phyloP scores from a whole-genome alignment of 2,329 filamentous ascomycete genomes.

The Colletotrichum sp. region DNA sequence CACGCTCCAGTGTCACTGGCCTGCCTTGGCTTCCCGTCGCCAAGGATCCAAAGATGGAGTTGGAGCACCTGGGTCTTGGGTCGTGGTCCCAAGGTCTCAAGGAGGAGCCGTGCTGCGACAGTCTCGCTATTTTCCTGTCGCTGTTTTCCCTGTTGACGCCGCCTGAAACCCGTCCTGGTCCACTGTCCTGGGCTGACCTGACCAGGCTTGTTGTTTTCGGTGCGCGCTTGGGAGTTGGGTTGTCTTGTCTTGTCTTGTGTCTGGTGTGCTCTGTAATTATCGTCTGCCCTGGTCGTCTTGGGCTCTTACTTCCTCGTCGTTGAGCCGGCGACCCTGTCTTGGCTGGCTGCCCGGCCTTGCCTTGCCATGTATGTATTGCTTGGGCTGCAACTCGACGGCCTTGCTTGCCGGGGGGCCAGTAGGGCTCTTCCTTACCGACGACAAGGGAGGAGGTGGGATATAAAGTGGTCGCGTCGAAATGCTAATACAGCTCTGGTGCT shows the following conservation, averaged over 20 bases:
- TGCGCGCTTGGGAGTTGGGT: background rate
- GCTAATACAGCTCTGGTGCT: background rate
- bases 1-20: background rate
- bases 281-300: background rate
- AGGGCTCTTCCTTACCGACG: background rate
- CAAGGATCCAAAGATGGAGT: slow-evolving; percentile 20
- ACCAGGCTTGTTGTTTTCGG: background rate
- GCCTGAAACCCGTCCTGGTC: slow-evolving; percentile 19
- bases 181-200: slow-evolving; percentile 15
- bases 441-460: background rate
- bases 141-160: slow-evolving; percentile 14
- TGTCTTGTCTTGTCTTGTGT: background rate
- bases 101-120: slow-evolving; percentile 1
- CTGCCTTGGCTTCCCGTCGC: background rate
- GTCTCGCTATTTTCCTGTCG: background rate
- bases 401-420: background rate
- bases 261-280: background rate
- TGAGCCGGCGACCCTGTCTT: background rate
- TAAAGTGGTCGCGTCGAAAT: background rate
- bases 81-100: background rate
- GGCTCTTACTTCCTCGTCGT: background rate
- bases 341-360: background rate
- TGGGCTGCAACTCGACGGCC: background rate
- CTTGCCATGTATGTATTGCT: background rate
- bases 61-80: background rate